Evolutionary conservation across 202 grass and related monocot genomes (phyloP).

Genomic region (Cymbopogon flexuosus): DNA sequence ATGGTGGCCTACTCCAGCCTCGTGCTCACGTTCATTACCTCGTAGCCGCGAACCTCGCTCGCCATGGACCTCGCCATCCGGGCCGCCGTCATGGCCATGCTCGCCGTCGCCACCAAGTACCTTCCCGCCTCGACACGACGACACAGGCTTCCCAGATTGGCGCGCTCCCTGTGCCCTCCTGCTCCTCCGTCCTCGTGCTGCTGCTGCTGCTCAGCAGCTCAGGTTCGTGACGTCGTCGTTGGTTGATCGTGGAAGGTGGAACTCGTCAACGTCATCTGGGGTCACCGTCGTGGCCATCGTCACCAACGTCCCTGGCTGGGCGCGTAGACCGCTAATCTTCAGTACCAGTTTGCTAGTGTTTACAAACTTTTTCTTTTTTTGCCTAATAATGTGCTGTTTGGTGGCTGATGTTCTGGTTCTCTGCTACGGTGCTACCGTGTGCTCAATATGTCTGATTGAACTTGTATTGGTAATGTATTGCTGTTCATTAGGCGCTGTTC

Average conservation of each 20-base stretch:
- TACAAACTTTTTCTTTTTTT: neutral
- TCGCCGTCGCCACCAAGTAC: neutral
- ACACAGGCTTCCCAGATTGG: neutral
- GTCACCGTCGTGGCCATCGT: neutral
- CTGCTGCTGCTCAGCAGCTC: too few relatives aligned
- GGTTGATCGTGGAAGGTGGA: neutral
- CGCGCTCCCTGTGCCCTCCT: neutral
- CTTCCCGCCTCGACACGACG: conserved; percentile 9
- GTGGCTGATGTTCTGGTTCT: neutral
- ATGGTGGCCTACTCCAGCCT: conserved; percentile 30
- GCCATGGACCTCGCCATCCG: neutral
- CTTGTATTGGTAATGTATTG: too few relatives aligned
- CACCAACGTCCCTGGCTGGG: too few relatives aligned
- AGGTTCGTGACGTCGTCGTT: neutral
- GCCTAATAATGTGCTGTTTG: neutral
- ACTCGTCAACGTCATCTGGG: neutral
- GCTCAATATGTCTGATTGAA: too few relatives aligned
- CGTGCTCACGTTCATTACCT: conserved; percentile 35
- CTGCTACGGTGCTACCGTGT: neutral
- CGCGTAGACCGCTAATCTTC: neutral
- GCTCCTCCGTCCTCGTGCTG: neutral
- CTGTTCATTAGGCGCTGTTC: neutral
- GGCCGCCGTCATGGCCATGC: neutral
- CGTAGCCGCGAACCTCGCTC: conserved; percentile 21
- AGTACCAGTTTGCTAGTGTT: neutral